A percentile compares a stretch with the other conserved stretches of the same genome.
Conservation (phyloP, 306 rosid genomes). For the Prunus armeniaca region DNA sequence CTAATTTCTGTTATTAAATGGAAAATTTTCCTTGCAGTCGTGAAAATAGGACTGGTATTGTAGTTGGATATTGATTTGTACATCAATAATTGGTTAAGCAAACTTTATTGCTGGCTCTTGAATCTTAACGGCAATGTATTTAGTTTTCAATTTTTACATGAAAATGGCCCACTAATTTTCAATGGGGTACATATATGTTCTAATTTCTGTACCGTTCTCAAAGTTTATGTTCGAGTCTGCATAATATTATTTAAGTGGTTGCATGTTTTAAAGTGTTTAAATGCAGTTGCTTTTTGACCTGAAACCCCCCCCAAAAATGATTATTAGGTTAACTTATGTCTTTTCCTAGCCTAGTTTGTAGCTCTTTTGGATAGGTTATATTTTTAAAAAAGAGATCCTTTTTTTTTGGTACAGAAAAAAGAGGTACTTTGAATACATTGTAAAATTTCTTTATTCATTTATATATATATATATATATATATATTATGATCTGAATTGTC, state of each 20-base stretch:
- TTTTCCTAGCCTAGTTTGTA: background rate
- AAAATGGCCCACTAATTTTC: background rate
- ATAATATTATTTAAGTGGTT: background rate
- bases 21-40: background rate
- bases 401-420: too few relatives aligned
- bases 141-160: background rate
- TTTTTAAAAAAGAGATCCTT: background rate
- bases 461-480: too few relatives aligned
- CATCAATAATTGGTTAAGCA: background rate
- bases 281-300: background rate
- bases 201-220: background rate
- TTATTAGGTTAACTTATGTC: background rate
- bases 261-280: background rate
- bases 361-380: background rate
- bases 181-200: background rate
- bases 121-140: background rate
- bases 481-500: conserved; percentile 5
- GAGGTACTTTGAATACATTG: background rate
- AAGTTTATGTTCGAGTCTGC: background rate
- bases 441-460: background rate
- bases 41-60: background rate
- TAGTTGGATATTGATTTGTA: background rate
- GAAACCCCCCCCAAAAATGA: background rate
- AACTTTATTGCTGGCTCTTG: background rate
- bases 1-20: background rate